A percentile compares a stretch with the other conserved stretches of the same genome.
These are phyloP conservation scores for Avena atlantica DNA, from an alignment of 176 grass and related monocot species.

Conservation along the genomic window DNA sequence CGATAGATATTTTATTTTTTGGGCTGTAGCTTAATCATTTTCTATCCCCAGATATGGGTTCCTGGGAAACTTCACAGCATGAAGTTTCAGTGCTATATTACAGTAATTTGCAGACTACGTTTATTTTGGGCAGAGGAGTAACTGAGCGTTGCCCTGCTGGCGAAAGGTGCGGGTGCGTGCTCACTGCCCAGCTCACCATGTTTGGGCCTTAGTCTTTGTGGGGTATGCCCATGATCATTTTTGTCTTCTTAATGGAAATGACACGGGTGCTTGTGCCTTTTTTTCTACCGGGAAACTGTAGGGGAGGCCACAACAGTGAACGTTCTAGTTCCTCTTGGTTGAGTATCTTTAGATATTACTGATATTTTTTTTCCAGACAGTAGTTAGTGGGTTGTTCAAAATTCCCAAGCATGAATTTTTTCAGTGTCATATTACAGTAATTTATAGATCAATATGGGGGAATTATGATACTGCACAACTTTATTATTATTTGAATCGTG, in stretches of 20 bases:
- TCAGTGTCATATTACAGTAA: not conserved
- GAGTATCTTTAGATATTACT: constrained; percentile 15
- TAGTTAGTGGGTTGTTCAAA: not conserved
- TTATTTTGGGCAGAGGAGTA: not conserved
- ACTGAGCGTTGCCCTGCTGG: not conserved
- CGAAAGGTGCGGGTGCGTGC: not conserved
- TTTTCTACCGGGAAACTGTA: not conserved
- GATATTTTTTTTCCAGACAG: not conserved
- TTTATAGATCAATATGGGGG: not conserved
- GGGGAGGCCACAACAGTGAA: not conserved
- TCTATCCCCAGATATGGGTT: not conserved
- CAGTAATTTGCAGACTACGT: constrained; percentile 9
- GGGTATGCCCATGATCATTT: not conserved
- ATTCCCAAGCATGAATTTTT: constrained; percentile 5
- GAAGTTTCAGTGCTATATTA: not conserved
- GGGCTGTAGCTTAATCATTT: not conserved
- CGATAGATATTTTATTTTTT: constrained; percentile 4
- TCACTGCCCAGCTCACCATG: not conserved
- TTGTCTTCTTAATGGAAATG: constrained; percentile 22
- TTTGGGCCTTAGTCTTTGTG: constrained; percentile 15
- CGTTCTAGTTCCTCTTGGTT: not conserved
- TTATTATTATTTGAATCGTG: not conserved
- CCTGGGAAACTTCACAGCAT: not conserved
- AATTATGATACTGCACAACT: not conserved
- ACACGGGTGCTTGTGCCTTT: not conserved